phyloP scores from a whole-genome alignment of 192 early-diverging fungal species.

The Pilobolus umbonatus region DNA sequence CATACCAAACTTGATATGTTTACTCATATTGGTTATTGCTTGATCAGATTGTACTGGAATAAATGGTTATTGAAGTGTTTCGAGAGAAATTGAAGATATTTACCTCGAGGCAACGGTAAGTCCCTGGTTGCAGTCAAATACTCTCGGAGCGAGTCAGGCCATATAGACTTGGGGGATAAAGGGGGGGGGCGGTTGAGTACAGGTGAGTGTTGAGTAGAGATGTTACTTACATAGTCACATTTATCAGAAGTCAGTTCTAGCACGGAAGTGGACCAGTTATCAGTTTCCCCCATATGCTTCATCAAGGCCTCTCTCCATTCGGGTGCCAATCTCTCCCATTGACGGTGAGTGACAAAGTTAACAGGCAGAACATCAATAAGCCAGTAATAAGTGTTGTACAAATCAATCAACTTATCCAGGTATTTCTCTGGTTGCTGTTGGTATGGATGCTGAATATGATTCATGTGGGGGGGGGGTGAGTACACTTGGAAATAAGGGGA shows the following conservation, averaged over 20 bases:
- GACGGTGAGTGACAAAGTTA: constrained; percentile 39
- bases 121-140: constrained; percentile 30
- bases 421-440: constrained; percentile 21
- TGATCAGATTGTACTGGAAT: neutral
- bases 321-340: constrained; percentile 37
- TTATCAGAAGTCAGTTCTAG: constrained; percentile 12
- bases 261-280: constrained; percentile 5
- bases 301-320: constrained; percentile 40
- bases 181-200: no score
- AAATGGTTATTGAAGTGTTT: neutral
- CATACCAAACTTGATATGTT: constrained; percentile 62
- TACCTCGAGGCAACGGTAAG: constrained; percentile 29
- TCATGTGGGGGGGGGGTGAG: no score
- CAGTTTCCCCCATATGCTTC: neutral
- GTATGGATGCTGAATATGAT: no score
- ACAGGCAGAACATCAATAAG: constrained; percentile 29
- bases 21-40: constrained; percentile 32
- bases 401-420: constrained; percentile 3
- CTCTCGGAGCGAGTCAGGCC: constrained; percentile 40
- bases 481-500: no score
- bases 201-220: neutral
- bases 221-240: constrained; percentile 22
- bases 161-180: constrained; percentile 11
- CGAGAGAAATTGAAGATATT: constrained; percentile 22
- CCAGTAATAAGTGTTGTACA: constrained; percentile 22